These are phyloP conservation scores for Yarrowia porcina DNA, from an alignment of 805 yeast species.

Conservation along the genomic window DNA sequence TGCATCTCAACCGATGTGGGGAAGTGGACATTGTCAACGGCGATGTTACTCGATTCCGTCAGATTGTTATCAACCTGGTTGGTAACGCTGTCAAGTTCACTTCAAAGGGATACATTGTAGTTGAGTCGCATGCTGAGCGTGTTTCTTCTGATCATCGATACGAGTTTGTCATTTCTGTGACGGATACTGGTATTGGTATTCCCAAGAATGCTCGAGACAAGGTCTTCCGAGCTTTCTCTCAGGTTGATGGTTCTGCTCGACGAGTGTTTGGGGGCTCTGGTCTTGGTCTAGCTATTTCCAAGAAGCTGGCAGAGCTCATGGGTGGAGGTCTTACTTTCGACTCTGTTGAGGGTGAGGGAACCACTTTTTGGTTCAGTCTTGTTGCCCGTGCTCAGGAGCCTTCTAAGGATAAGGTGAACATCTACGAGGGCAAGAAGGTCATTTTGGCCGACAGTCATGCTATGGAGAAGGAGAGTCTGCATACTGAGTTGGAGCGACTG, in stretches of 20 bases:
- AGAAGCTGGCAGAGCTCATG: slow-evolving; percentile 49
- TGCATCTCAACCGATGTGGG: slow-evolving; percentile 44
- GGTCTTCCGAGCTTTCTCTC: slow-evolving; percentile 53
- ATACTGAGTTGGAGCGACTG: slow-evolving; percentile 39
- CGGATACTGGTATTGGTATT: slow-evolving; percentile 56
- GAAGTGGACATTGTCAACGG: slow-evolving; percentile 44
- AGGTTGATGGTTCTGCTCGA: slow-evolving; percentile 54
- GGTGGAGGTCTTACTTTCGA: slow-evolving; percentile 48
- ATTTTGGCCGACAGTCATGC: slow-evolving; percentile 40
- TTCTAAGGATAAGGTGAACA: slow-evolving; percentile 31
- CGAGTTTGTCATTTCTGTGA: slow-evolving; percentile 43
- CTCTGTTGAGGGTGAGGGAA: slow-evolving; percentile 47
- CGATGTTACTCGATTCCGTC: slow-evolving; percentile 51
- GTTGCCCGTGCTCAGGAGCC: slow-evolving; percentile 36
- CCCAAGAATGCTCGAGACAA: slow-evolving; percentile 45
- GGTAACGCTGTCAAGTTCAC: slow-evolving; percentile 57
- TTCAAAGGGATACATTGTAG: slow-evolving; percentile 43
- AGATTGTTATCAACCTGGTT: slow-evolving; percentile 49
- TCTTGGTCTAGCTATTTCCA: slow-evolving; percentile 49
- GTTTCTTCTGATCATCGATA: slow-evolving; percentile 41
- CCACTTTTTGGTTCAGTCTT: slow-evolving; percentile 45
- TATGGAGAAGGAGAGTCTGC: slow-evolving; percentile 40
- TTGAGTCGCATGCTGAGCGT: slow-evolving; percentile 36
- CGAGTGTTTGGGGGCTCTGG: slow-evolving; percentile 55
- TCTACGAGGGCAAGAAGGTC: slow-evolving; percentile 32